These are phyloP conservation scores for Ascochyta koolunga DNA, from an alignment of 2,329 filamentous ascomycete genomes.

Conservation along the genomic window DNA sequence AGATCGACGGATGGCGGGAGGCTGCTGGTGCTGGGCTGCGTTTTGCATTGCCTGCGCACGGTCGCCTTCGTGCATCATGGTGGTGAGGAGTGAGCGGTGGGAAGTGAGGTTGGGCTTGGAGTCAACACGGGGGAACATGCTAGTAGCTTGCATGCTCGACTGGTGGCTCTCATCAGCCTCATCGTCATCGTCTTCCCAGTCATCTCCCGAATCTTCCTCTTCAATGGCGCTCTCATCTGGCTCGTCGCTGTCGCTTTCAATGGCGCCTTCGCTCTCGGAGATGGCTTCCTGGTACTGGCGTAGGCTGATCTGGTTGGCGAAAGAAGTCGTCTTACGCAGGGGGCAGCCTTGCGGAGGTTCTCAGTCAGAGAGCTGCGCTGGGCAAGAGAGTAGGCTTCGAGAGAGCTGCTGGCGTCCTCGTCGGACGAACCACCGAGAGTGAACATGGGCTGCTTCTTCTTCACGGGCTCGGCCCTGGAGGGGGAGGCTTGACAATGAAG, in stretches of 20 bases:
- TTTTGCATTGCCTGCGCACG: conserved; percentile 73
- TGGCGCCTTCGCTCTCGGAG: conserved; percentile 64
- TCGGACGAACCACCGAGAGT: conserved; percentile 81
- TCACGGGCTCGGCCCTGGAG: conserved; percentile 50
- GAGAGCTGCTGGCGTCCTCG: conserved; percentile 81
- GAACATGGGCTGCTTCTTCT: conserved; percentile 74
- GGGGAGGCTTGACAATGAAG: conserved; percentile 37
- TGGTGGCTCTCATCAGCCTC: conserved; percentile 79
- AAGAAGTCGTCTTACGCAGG: conserved; percentile 78
- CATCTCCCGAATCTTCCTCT: conserved; percentile 63
- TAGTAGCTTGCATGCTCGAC: conserved; percentile 79
- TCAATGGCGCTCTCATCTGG: conserved; percentile 66
- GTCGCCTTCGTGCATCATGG: conserved; percentile 83
- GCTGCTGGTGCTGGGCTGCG: conserved; percentile 64
- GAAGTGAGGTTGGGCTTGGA: conserved; percentile 85
- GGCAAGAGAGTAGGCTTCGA: conserved; percentile 60
- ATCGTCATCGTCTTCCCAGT: conserved; percentile 65
- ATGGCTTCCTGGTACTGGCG: conserved; percentile 66
- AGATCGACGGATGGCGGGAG: conserved; percentile 62
- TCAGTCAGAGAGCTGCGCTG: conserved; percentile 63
- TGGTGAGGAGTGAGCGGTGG: conserved; percentile 84
- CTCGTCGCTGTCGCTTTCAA: conserved; percentile 63
- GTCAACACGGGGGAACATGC: conserved; percentile 88
- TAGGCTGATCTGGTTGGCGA: conserved; percentile 76
- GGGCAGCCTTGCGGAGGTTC: conserved; percentile 54